Percentiles rank a stretch among this genome's conserved stretches.
Conservation (phyloP, 805 yeast species). For the Kuraishia floccosa region DNA sequence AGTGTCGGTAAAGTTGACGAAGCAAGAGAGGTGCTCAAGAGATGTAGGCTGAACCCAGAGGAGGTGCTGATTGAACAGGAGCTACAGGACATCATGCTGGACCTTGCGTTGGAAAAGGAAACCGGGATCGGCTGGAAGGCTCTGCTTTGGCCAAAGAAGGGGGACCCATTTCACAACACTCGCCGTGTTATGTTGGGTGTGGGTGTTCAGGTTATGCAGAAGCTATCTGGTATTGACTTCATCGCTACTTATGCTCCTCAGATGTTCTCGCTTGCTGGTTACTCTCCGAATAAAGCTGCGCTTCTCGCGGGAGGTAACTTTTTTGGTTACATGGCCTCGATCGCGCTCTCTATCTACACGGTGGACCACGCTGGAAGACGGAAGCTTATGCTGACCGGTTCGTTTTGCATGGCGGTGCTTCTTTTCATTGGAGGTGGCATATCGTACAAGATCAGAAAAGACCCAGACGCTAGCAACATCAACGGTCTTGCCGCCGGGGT, state of each 20-base stretch:
- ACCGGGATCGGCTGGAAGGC: constrained; percentile 3
- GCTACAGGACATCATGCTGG: constrained; percentile 2
- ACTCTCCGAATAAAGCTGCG: constrained; percentile 1
- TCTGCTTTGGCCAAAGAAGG: constrained; percentile 1
- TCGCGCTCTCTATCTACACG: constrained; percentile 1
- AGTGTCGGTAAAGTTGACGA: constrained; percentile 26
- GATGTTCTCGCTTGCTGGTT: constrained; percentile 2
- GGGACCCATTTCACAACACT: constrained; percentile 2
- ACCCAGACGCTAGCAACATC: constrained; percentile 2
- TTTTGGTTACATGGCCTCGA: constrained; percentile 1
- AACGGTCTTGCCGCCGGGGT: constrained; percentile 1
- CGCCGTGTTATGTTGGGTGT: constrained; percentile 2
- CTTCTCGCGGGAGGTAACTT: constrained; percentile 3
- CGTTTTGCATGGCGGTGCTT: background rate
- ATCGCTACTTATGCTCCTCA: constrained; percentile 3
- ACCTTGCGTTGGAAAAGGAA: constrained; percentile 1
- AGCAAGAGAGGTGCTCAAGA: constrained; percentile 18
- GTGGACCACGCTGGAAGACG: constrained; percentile 2
- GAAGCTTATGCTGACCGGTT: constrained; percentile 2
- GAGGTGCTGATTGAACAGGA: constrained; percentile 3
- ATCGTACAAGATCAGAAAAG: constrained; percentile 2
- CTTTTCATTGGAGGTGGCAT: constrained; percentile 3
- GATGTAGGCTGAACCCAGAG: constrained; percentile 1
- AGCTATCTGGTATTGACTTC: constrained; percentile 3
- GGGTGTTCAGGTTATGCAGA: constrained; percentile 3